phyloP scores from a whole-genome alignment of 371 early-diverging fungal genomes.

The Mortierella polycephala region DNA sequence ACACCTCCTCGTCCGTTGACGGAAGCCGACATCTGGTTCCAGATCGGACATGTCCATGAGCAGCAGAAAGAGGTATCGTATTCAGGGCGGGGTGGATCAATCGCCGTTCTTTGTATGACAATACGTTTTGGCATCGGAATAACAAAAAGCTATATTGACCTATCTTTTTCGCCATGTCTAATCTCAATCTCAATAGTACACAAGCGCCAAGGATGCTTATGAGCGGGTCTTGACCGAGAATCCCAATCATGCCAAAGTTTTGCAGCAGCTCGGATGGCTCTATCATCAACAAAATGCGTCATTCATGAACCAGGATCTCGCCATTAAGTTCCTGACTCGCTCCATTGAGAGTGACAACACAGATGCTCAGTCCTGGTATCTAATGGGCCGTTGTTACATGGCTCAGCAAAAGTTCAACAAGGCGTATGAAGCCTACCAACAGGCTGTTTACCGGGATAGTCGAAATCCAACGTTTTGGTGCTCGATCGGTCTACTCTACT shows the following conservation, averaged over 20 bases:
- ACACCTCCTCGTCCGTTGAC: slow-evolving; percentile 96
- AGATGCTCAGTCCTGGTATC: slow-evolving; percentile 97
- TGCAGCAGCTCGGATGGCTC: slow-evolving; percentile 97
- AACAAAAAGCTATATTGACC: no score
- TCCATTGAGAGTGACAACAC: slow-evolving; percentile 86
- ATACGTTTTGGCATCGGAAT: no score
- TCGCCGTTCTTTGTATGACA: not conserved
- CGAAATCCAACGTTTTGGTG: slow-evolving; percentile 98
- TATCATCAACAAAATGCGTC: slow-evolving; percentile 87
- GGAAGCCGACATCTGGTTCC: slow-evolving; percentile 96
- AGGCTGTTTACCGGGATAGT: slow-evolving; percentile 96
- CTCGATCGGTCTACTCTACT: slow-evolving; percentile 98
- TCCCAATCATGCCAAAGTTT: slow-evolving; percentile 94
- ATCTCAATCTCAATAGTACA: slow-evolving; percentile 59
- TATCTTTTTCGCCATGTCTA: no score
- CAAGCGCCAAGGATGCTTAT: slow-evolving; percentile 90
- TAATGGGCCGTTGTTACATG: slow-evolving; percentile 97
- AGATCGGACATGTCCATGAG: slow-evolving; percentile 97
- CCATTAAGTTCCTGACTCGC: slow-evolving; percentile 84
- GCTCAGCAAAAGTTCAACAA: slow-evolving; percentile 93
- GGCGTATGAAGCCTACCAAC: slow-evolving; percentile 98
- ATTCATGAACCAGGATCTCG: slow-evolving; percentile 85
- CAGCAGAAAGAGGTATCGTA: slow-evolving; percentile 85
- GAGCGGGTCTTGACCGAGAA: slow-evolving; percentile 90
- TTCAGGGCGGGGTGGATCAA: not conserved